Percentiles rank a stretch among this genome's conserved stretches.
Evolutionary conservation across 2,329 filamentous ascomycete species (phyloP).

Genomic region (Trichoderma sp.): DNA sequence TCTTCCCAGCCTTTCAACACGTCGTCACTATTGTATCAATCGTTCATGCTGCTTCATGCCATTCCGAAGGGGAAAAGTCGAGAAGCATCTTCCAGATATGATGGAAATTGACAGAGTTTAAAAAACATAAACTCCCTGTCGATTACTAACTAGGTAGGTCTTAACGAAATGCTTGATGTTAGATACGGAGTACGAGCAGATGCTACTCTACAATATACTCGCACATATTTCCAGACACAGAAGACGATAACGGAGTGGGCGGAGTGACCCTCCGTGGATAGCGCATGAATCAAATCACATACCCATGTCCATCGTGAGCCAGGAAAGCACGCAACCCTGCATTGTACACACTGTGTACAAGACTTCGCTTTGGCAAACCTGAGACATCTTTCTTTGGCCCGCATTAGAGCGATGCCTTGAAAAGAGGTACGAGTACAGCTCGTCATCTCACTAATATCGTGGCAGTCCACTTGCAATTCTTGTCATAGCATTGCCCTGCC

Average conservation of each 20-base stretch:
- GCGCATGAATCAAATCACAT: constrained; percentile 4
- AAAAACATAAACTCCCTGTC: not conserved
- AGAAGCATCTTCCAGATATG: not conserved
- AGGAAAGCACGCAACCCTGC: not conserved
- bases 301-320: not conserved
- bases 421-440: not conserved
- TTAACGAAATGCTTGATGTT: not conserved
- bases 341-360: not conserved
- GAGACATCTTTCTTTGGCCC: not conserved
- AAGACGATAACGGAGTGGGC: not conserved
- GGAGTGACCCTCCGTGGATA: not conserved
- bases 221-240: not conserved
- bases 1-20: not conserved
- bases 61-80: not conserved
- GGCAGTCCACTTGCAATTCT: not conserved
- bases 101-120: not conserved
- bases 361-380: not conserved
- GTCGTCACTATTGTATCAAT: not conserved
- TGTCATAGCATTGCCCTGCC: not conserved
- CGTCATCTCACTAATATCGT: not conserved
- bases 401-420: too few species aligned
- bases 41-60: not conserved
- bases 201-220: not conserved
- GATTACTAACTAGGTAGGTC: not conserved
- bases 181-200: not conserved